Conservation (phyloP, 1,284 basidiomycete species). For the Cryptococcus sp. region DNA sequence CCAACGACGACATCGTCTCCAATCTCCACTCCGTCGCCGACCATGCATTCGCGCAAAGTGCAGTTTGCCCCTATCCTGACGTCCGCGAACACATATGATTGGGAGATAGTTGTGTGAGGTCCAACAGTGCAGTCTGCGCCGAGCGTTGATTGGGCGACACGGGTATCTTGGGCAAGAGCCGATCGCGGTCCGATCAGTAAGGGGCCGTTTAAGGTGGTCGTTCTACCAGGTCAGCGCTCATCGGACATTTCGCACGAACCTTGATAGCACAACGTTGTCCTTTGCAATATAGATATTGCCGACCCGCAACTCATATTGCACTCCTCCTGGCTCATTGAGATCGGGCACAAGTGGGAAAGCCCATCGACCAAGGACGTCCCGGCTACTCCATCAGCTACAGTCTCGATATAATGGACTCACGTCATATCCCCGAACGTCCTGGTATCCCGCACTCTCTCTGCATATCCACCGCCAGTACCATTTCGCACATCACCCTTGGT, state of each 20-base stretch:
- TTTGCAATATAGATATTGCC: constrained; percentile 85
- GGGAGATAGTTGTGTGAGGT: constrained; percentile 64
- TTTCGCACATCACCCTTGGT: constrained; percentile 18
- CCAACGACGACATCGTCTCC: constrained; percentile 56
- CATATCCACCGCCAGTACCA: constrained; percentile 66
- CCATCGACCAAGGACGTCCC: constrained; percentile 89
- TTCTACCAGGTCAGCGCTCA: constrained; percentile 47
- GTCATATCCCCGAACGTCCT: constrained; percentile 85
- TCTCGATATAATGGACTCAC: constrained; percentile 51
- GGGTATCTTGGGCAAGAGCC: constrained; percentile 42
- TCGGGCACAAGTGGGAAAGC: constrained; percentile 94
- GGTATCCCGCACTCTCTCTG: constrained; percentile 84
- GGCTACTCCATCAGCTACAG: constrained; percentile 57
- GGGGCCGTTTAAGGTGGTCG: constrained; percentile 52
- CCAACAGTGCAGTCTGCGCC: constrained; percentile 82
- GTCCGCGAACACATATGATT: constrained; percentile 81
- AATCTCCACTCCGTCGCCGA: constrained; percentile 54
- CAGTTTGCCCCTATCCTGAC: constrained; percentile 76
- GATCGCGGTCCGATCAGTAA: constrained; percentile 42
- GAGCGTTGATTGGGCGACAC: constrained; percentile 63
- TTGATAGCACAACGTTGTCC: constrained; percentile 70
- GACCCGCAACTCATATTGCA: constrained; percentile 75
- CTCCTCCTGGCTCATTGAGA: constrained; percentile 80
- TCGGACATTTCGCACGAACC: constrained; percentile 56
- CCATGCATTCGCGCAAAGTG: constrained; percentile 68